Evolutionary conservation across 768 basidiomycete species (phyloP), one percentile per base, ranked within the genome.

Genomic region (Boletus rubropictus): DNA sequence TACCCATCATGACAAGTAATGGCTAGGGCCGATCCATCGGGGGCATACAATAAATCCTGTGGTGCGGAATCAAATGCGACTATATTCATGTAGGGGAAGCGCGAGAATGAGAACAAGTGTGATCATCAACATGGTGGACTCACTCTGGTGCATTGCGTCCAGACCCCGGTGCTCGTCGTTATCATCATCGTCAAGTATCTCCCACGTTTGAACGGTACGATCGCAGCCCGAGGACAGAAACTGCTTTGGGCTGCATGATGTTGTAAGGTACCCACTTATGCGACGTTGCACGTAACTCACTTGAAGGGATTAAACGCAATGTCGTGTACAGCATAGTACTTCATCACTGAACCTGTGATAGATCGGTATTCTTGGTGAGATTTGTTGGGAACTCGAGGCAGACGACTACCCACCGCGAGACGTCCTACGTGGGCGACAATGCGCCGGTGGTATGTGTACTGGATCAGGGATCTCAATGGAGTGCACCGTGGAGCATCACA

Each of bases 291-390:
- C n/a, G 32, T 5, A 38, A 42, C 67, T 48, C 57, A 77, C 79
- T 72, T 68, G 48, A 47, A 54, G 1, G 80, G 78, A 55, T 79
- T 73, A 47, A 81, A 78, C 18, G 74, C 74, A 32, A 81, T 67
- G 48, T 82, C 79, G 40, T 75, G 72, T 0, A 84, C 72, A 1
- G 76, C 68, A 49, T 80, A 82, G 50, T 81, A 69, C 51, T 78
- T 80, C 15, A 44, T 63, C 8, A 49, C 47, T 29, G 46, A 50
- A 34, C 53, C 63, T 59, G 33, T 17, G 35, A 25, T 6, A 7
- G 28, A 28, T 44, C 35, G 28, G 25, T 20, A 28, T 34, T 15
- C 20, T 43, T 14, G 11, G 11, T 25, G 14, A n/a, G 22, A 18
- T 39, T 17, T 9, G 1, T 37, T n/a, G n/a, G 29, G 9, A 24